Percentiles rank a stretch among this genome's conserved stretches.
These are phyloP conservation scores for Sclerotinia sclerotiorum DNA, from an alignment of 2,329 filamentous ascomycete genomes.

Conservation along the genomic window DNA sequence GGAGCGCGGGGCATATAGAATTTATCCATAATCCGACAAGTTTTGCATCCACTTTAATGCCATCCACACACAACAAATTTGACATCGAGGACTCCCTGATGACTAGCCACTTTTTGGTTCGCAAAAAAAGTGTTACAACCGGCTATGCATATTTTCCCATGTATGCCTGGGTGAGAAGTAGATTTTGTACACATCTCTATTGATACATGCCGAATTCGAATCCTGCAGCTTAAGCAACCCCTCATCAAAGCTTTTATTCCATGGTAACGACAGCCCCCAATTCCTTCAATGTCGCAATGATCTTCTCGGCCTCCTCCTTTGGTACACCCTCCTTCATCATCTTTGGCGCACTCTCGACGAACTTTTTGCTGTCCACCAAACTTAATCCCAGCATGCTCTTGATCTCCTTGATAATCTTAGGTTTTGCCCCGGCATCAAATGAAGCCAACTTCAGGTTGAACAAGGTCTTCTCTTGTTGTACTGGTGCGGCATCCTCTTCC, in stretches of 20 bases:
- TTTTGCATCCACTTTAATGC: not conserved
- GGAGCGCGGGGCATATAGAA: not conserved
- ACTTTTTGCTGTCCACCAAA: constrained; percentile 99
- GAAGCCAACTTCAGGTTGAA: constrained; percentile 94
- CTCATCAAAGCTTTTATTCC: constrained; percentile 70
- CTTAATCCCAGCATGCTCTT: constrained; percentile 93
- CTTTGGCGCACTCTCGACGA: constrained; percentile 97
- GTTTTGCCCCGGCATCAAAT: constrained; percentile 86
- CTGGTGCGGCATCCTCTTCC: constrained; percentile 85
- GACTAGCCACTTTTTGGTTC: not conserved
- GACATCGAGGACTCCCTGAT: constrained; percentile 1
- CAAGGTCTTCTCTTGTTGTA: constrained; percentile 91
- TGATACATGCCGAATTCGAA: constrained; percentile 37
- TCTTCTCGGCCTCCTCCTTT: constrained; percentile 99
- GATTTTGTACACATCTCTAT: constrained; percentile 42
- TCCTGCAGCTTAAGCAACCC: constrained; percentile 32
- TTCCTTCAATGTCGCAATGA: constrained; percentile 89
- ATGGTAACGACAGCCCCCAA: constrained; percentile 85
- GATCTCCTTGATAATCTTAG: constrained; percentile 99
- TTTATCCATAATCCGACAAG: not conserved
- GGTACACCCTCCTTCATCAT: constrained; percentile 97
- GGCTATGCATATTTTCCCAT: not conserved
- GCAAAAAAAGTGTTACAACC: not conserved
- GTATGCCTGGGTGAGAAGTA: constrained; percentile 29
- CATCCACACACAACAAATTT: not conserved